Evolutionary conservation across 257 asterid species (phyloP).

Genomic region (Datura wrightii): DNA sequence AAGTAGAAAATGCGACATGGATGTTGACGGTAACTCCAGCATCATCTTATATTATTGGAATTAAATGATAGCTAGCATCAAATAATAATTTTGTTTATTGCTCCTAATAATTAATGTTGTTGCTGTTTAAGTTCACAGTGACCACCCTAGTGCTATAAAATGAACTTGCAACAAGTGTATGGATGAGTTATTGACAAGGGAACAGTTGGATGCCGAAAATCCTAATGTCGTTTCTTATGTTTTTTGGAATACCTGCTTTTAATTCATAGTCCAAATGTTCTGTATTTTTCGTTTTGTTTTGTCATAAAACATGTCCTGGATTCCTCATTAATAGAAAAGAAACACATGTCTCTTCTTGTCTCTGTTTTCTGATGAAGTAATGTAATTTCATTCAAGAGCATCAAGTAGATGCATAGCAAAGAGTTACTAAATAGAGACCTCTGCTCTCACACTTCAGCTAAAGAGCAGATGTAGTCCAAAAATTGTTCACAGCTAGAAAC

Average conservation of each 20-base stretch:
- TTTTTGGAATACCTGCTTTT: not conserved
- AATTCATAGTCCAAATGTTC: not conserved
- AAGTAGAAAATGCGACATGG: conserved; percentile 92
- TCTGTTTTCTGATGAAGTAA: no score
- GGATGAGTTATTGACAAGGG: conserved; percentile 13
- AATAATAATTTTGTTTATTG: not conserved
- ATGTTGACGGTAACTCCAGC: conserved; percentile 71
- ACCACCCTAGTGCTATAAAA: not conserved
- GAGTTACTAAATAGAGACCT: no score
- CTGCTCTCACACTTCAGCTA: no score
- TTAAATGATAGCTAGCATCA: not conserved
- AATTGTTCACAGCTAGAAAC: no score
- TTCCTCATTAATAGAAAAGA: not conserved
- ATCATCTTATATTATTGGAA: conserved; percentile 13
- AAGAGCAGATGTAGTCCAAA: no score
- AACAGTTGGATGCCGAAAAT: not conserved
- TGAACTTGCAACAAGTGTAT: not conserved
- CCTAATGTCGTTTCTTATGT: not conserved
- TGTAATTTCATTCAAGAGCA: no score
- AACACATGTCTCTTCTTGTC: not conserved
- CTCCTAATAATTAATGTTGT: not conserved
- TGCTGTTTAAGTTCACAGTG: not conserved
- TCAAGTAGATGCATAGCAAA: no score
- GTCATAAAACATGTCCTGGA: not conserved
- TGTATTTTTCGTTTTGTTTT: not conserved